Conservation (phyloP, 140 eudicot genomes). For the Anethum foeniculum region DNA sequence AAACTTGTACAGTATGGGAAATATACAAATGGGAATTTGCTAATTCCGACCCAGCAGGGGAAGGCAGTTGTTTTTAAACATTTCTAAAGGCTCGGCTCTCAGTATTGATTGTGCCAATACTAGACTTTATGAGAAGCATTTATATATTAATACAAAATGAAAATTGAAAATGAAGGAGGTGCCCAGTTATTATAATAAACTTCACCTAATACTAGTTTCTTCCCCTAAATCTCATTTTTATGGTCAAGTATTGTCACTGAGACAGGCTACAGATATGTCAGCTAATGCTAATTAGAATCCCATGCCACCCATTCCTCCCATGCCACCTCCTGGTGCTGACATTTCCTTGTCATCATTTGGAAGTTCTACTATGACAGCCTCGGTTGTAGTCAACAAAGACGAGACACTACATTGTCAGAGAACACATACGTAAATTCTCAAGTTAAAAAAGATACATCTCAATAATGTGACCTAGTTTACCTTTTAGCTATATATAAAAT, state of each 20-base stretch:
- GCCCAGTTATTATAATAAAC: neutral
- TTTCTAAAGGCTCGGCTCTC: neutral
- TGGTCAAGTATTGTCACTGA: neutral
- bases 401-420: conserved; percentile 32
- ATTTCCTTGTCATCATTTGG: conserved; percentile 46
- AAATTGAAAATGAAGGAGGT: neutral
- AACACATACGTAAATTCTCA: neutral
- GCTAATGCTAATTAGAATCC: conserved; percentile 6
- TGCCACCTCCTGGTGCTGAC: conserved; percentile 32
- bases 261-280: neutral
- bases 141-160: neutral
- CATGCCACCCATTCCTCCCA: conserved; percentile 34
- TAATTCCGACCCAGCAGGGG: neutral
- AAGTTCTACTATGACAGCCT: conserved; percentile 56
- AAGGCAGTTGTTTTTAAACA: neutral
- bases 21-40: neutral
- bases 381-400: conserved; percentile 60
- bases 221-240: neutral
- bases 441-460: neutral
- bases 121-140: neutral
- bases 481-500: neutral
- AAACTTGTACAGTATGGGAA: neutral
- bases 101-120: neutral
- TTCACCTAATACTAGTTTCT: neutral
- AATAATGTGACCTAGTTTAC: conserved; percentile 17